Conservation (phyloP, 148 eudicot species). For the Dianthus caryophyllus region DNA sequence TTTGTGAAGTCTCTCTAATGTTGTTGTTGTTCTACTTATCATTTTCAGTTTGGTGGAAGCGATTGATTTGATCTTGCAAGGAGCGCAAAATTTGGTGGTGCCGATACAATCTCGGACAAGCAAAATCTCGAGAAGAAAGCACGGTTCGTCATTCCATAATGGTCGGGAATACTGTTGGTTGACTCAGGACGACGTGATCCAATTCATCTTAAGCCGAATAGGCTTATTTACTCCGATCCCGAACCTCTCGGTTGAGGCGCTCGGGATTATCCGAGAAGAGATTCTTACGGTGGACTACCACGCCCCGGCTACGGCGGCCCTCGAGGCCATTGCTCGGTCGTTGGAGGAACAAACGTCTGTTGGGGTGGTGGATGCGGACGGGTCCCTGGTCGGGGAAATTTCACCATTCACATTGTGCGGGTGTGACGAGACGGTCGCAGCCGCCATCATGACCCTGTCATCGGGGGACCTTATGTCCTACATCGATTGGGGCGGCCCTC, state of each 20-base stretch:
- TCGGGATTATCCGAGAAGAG: conserved; percentile 50
- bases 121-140: conserved; percentile 34
- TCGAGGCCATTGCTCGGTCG: conserved; percentile 42
- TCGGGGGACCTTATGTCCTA: conserved; percentile 81
- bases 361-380: conserved; percentile 53
- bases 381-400: conserved; percentile 61
- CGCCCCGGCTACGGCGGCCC: conserved; percentile 46
- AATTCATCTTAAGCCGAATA: conserved; percentile 62
- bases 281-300: conserved; percentile 41
- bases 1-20: too few relatives aligned
- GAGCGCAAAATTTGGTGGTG: conserved; percentile 72
- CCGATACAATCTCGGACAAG: conserved; percentile 43
- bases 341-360: conserved; percentile 50
- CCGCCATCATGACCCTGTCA: conserved; percentile 61
- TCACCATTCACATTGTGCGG: conserved; percentile 57
- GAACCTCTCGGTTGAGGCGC: conserved; percentile 44
- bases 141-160: conserved; percentile 32
- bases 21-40: too few relatives aligned
- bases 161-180: conserved; percentile 76
- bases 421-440: conserved; percentile 52
- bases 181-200: conserved; percentile 74
- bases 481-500: conserved; percentile 75
- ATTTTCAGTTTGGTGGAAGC: conserved; percentile 69
- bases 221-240: conserved; percentile 63
- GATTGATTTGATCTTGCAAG: conserved; percentile 62